Evolutionary conservation across 176 grass and related monocot genomes (phyloP).

Genomic region (Lolium rigidum): DNA sequence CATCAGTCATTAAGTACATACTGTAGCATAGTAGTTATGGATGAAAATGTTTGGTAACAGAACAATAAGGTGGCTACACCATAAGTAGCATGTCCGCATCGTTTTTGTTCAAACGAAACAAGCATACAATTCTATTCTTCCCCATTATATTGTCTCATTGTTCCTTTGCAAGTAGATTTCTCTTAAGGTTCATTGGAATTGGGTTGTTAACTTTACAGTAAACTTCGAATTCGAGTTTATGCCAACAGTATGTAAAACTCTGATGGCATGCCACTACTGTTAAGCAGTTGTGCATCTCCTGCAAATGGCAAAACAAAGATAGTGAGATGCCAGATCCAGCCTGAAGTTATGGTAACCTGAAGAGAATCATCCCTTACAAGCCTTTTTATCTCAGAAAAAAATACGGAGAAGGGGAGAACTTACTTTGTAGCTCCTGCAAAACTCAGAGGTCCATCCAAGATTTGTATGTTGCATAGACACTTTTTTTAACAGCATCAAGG

Average conservation of each 20-base stretch:
- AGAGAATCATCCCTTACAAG: conserved; percentile 31
- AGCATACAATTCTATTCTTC: not conserved
- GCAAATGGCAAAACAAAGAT: conserved; percentile 39
- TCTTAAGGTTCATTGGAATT: not conserved
- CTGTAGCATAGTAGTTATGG: conserved; percentile 7
- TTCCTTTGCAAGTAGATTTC: conserved; percentile 25
- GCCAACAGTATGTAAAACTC: conserved; percentile 30
- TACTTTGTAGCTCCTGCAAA: conserved; percentile 35
- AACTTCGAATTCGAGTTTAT: conserved; percentile 23
- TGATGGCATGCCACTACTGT: conserved; percentile 17
- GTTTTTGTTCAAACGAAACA: conserved; percentile 24
- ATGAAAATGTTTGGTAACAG: conserved; percentile 11
- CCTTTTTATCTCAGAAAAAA: conserved; percentile 14
- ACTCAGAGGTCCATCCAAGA: conserved; percentile 30
- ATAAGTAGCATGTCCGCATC: not conserved
- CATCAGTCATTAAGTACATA: conserved; percentile 15
- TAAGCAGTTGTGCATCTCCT: conserved; percentile 34
- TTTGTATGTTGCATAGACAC: not conserved
- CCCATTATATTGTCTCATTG: not conserved
- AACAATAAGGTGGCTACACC: not conserved
- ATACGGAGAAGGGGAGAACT: not conserved
- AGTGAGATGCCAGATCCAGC: conserved; percentile 28
- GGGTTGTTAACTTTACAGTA: conserved; percentile 17
- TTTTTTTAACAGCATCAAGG: conserved; percentile 31
- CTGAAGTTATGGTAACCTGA: conserved; percentile 13